Evolutionary conservation across 352 stramenopile genomes (phyloP), one percentile per base, ranked within the genome.

Genomic region (Pythium sukuiense): DNA sequence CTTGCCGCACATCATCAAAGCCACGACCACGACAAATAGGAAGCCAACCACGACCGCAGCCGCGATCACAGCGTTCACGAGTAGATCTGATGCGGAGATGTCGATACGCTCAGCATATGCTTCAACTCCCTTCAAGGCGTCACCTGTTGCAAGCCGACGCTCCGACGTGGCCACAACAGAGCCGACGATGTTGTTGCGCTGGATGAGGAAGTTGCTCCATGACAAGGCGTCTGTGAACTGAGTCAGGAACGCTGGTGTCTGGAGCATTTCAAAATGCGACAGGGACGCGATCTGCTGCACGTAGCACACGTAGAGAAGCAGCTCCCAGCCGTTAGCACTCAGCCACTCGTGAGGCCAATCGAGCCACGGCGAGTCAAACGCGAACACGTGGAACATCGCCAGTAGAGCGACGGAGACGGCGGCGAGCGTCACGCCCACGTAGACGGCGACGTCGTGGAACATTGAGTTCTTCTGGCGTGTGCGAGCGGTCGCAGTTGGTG

Each of bases 301-400:
- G 59, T 80, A 85, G 26, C 62, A 55, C 1, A 73, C 53, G 63
- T 80, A 85, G 12, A 81, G 39, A n/a, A 80, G 41, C n/a, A 83
- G 65, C 54, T 87, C 79, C 76, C 76, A 85, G 5, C 76, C 71
- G 59, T 85, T 87, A 20, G 74, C 60, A 12, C 66, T 45, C 18
- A 63, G 41, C 67, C 61, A 69, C 26, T 63, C 55, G 49, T 65
- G 45, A 2, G 67, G 55, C 67, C 67, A 73, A 14, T 56, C 32
- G 30, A 74, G 35, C 41, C 48, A 62, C 37, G 76, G 70, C 5
- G 69, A 56, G 53, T 92, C 81, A 27, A 87, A 66, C 12, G 81
- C 80, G 8, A 88, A 74, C 53, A 81, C 85, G 59, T 89, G 82
- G 65, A 90, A 89, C 43, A 81, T 78, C 11, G 80, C 59, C 39